Percentiles rank a stretch among this genome's conserved stretches.
phyloP scores from a whole-genome alignment of 2,329 filamentous ascomycete genomes.

The Verticillium nubilum region DNA sequence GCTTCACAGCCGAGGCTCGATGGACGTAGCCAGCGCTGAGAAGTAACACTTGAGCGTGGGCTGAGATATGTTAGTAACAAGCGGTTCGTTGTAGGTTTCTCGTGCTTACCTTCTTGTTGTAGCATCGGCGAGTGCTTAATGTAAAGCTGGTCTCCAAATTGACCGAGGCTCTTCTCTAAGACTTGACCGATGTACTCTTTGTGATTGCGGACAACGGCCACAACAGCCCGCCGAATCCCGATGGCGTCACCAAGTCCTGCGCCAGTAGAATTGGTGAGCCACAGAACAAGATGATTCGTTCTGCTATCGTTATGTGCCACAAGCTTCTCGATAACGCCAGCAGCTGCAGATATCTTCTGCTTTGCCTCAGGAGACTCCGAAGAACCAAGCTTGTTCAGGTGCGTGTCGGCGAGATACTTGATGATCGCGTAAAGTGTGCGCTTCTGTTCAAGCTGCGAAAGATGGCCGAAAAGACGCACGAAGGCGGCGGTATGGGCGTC shows the following conservation, averaged over 20 bases:
- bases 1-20: slow-evolving; percentile 56
- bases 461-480: slow-evolving; percentile 22
- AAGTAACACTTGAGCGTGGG: slow-evolving; percentile 73
- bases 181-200: slow-evolving; percentile 47
- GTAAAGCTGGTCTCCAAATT: slow-evolving; percentile 82
- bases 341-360: slow-evolving; percentile 48
- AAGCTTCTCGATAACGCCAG: slow-evolving; percentile 49
- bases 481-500: slow-evolving; percentile 18
- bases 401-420: slow-evolving; percentile 38
- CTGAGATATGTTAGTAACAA: slow-evolving; percentile 34
- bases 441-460: slow-evolving; percentile 38
- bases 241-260: slow-evolving; percentile 59
- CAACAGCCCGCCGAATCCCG: slow-evolving; percentile 61
- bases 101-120: slow-evolving; percentile 73
- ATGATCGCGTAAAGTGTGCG: slow-evolving; percentile 33
- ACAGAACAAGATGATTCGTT: slow-evolving; percentile 52
- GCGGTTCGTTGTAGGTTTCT: rapidly evolving
- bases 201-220: slow-evolving; percentile 51
- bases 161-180: slow-evolving; percentile 62
- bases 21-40: slow-evolving; percentile 73
- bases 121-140: slow-evolving; percentile 80
- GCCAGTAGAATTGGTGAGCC: slow-evolving; percentile 60
- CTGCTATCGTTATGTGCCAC: slow-evolving; percentile 40
- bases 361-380: slow-evolving; percentile 23
- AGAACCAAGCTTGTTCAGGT: slow-evolving; percentile 29